Base-by-base conservation (phyloP, 805 yeast species). In the Candida succiphila region DNA sequence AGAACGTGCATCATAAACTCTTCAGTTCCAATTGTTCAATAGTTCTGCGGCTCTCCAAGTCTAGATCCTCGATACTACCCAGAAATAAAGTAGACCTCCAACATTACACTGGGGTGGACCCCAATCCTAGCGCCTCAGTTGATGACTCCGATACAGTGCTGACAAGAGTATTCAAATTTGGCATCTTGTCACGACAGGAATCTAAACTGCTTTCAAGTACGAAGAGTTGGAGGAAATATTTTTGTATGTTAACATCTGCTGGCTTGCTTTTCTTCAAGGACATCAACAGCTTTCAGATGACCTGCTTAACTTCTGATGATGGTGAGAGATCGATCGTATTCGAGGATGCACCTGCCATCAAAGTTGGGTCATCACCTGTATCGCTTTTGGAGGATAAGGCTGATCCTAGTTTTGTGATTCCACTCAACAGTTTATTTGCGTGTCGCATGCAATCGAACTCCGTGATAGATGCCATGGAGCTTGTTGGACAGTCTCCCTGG, bases 181-280 rank as follows among this genome's bases (percentile, higher is more conserved):
- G 68, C 3, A 56, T 61, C 39, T 29, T 67, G 5, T 54, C 54
- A 27, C 50, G 54, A 27, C 65, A 67, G 37, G 74, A 68, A 40
- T 43, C 56, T 1, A 53, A 52, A 32, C 42, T 44, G 21, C 32
- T 50, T 17, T 37, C 53, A 3, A 48, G 42, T 25, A 31, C 42
- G 14, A 48, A 48, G 29, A 36, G 49, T 2, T 69, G 75, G 76
- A 67, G 54, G 36, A 60, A 55, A 24, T 63, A 63, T 35, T 65
- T 54, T 42, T 72, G 66, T 17, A 48, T 72, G n/a, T 45, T 72
- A 30, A 72, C 78, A 1, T 53, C 69, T 1, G 59, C 67, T 38
- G 78, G 78, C 2, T 41, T 72, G 16, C 52, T 69, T 12, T 50
- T 72, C 21, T 72, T 63, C 46, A 68, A 65, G 27, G 58, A 55